A percentile compares a stretch with the other conserved stretches of the same genome.
These are phyloP conservation scores for Cytospora paraplurivora DNA, from an alignment of 2,329 filamentous ascomycete genomes.

Conservation along the genomic window DNA sequence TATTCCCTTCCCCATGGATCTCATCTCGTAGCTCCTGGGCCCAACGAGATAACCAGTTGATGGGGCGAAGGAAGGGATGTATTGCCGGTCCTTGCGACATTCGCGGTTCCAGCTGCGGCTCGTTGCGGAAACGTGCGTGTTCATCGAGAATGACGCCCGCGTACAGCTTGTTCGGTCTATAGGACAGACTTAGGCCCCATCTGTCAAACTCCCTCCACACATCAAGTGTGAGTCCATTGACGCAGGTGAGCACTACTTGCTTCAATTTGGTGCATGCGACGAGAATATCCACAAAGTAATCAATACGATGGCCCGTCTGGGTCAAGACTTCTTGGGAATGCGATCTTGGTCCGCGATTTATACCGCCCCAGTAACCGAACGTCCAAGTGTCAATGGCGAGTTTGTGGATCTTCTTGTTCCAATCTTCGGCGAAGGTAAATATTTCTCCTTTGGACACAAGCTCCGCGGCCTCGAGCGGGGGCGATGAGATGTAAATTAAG, in stretches of 20 bases:
- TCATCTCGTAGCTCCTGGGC: neutral
- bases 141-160: neutral
- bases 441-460: neutral
- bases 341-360: neutral
- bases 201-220: neutral
- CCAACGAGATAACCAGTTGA: too few species aligned
- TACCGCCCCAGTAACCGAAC: neutral
- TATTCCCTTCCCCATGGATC: neutral
- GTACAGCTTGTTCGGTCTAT: neutral
- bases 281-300: neutral
- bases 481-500: neutral
- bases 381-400: too few species aligned
- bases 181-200: neutral
- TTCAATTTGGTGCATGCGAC: neutral
- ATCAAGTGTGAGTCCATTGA: neutral
- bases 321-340: neutral
- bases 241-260: neutral
- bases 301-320: neutral
- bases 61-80: too few species aligned
- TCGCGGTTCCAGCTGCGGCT: too few species aligned
- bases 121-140: neutral
- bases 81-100: too few species aligned
- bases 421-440: neutral
- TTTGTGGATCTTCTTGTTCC: neutral
- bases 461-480: neutral